A percentile compares a stretch with the other conserved stretches of the same genome.
Conservation (phyloP, 768 basidiomycete genomes). For the Pulveroboletus sp. region DNA sequence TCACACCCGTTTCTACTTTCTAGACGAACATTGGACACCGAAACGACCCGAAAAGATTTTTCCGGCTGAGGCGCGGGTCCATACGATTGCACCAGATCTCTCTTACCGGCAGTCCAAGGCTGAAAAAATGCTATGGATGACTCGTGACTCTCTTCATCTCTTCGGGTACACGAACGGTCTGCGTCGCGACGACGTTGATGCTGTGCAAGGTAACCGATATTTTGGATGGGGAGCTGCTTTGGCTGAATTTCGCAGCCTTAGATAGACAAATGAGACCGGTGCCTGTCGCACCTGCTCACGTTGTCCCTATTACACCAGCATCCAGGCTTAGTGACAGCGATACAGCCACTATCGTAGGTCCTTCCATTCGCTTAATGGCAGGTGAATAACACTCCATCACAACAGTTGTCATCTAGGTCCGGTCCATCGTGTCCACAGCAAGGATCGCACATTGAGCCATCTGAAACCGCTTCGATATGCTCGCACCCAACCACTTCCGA, state of each 20-base stretch:
- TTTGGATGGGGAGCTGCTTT: background rate
- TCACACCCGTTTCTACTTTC: background rate
- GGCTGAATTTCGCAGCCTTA: conserved; percentile 7
- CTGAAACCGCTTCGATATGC: conserved; percentile 16
- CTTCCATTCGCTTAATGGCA: background rate
- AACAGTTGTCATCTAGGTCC: conserved; percentile 17
- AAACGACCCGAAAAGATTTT: conserved; percentile 2
- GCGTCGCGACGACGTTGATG: conserved; percentile 16
- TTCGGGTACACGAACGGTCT: conserved; percentile 13
- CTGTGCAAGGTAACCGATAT: conserved; percentile 22
- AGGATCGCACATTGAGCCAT: background rate
- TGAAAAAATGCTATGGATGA: conserved; percentile 31
- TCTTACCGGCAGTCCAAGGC: conserved; percentile 26
- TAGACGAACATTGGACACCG: conserved; percentile 16
- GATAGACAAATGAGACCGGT: conserved; percentile 16
- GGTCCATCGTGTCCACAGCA: conserved; percentile 16
- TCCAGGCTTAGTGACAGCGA: conserved; percentile 17
- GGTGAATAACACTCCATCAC: conserved; percentile 9
- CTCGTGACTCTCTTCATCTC: conserved; percentile 27
- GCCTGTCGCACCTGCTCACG: background rate
- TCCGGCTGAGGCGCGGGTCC: conserved; percentile 4
- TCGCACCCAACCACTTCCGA: conserved; percentile 26
- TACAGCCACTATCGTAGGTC: conserved; percentile 22
- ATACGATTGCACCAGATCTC: conserved; percentile 1
- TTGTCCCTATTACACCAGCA: conserved; percentile 5